Conservation (phyloP, 2,329 filamentous ascomycete species). For the Coniochaeta hoffmannii region DNA sequence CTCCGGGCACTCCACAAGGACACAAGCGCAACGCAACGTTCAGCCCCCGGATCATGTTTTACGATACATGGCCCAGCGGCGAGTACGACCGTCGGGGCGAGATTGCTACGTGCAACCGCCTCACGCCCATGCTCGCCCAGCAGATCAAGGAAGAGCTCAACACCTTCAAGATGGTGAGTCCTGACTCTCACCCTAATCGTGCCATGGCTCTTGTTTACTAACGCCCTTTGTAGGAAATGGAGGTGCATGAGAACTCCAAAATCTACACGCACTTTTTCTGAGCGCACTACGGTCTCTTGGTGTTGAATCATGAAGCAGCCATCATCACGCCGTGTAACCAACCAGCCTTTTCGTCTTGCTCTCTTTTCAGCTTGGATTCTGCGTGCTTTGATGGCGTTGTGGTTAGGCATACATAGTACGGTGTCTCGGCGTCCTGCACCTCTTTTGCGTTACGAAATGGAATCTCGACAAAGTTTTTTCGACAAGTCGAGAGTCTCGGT, state of each 20-base stretch:
- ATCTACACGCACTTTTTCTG: constrained; percentile 99
- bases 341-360: constrained; percentile 14
- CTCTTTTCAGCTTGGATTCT: not conserved
- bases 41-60: constrained; percentile 87
- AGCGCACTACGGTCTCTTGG: constrained; percentile 31
- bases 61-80: constrained; percentile 91
- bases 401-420: constrained; percentile 47
- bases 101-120: constrained; percentile 92
- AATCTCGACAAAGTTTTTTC: constrained; percentile 12
- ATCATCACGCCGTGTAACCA: not conserved
- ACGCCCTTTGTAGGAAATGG: constrained; percentile 72
- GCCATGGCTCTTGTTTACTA: not conserved
- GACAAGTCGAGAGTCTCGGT: constrained; percentile 8
- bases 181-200: not conserved
- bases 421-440: constrained; percentile 43
- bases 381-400: constrained; percentile 34
- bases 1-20: constrained; percentile 69
- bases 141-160: constrained; percentile 99
- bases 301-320: not conserved
- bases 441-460: not conserved
- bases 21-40: constrained; percentile 65
- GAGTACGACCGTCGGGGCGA: constrained; percentile 96
- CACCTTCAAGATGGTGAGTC: constrained; percentile 93
- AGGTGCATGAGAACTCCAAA: constrained; percentile 97
- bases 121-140: constrained; percentile 94